Conservation (phyloP, 495 filamentous ascomycete species). For the Tuber aestivum region DNA sequence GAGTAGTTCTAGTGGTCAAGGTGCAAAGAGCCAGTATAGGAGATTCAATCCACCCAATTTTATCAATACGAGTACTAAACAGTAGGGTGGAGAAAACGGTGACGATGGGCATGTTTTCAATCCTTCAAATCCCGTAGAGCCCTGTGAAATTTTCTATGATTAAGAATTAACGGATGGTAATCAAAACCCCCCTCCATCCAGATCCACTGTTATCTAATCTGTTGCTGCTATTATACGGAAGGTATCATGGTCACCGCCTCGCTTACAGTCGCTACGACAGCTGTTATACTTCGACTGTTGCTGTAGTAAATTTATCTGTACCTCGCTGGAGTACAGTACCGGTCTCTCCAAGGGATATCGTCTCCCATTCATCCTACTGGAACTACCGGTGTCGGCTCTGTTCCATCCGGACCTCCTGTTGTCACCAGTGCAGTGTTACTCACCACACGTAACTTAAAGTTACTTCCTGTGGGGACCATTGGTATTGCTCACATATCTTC, state of each 20-base stretch:
- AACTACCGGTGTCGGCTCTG: background rate
- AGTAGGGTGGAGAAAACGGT: background rate
- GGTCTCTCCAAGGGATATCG: background rate
- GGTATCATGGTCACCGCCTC: background rate
- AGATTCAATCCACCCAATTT: background rate
- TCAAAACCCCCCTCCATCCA: too few relatives aligned
- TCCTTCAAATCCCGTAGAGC: background rate
- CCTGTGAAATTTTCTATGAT: background rate
- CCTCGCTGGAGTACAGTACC: too few relatives aligned
- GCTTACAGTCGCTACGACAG: background rate
- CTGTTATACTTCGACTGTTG: background rate
- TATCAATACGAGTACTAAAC: background rate
- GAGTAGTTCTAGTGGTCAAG: background rate
- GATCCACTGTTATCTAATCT: background rate
- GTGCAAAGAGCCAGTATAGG: background rate
- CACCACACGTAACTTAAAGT: background rate
- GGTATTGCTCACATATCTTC: background rate
- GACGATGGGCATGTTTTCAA: background rate
- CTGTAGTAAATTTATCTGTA: too few relatives aligned
- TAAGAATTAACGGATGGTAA: background rate
- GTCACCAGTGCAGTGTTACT: background rate
- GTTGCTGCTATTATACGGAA: background rate
- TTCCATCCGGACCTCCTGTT: background rate
- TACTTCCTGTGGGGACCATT: background rate
- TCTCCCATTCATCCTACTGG: background rate